A percentile compares a stretch with the other conserved stretches of the same genome.
phyloP scores from a whole-genome alignment of 148 eudicot species.

The Mesembryanthemum crystallinum region DNA sequence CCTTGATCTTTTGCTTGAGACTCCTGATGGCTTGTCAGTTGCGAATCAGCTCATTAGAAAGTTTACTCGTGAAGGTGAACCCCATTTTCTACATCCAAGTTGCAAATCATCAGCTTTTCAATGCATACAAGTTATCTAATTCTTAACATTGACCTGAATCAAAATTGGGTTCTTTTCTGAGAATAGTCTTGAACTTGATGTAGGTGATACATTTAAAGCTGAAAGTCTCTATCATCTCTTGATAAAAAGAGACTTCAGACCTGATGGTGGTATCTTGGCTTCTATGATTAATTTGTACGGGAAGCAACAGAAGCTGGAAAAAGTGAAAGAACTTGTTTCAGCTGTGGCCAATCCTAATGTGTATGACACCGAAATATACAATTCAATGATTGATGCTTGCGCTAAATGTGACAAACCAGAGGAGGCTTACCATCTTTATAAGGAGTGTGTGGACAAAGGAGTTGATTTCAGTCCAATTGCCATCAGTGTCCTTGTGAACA shows the following conservation, averaged over 20 bases:
- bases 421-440: slow-evolving; percentile 59
- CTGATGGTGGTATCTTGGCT: slow-evolving; percentile 50
- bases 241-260: slow-evolving; percentile 44
- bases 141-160: background rate
- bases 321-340: slow-evolving; percentile 47
- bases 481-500: slow-evolving; percentile 74
- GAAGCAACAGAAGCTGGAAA: slow-evolving; percentile 49
- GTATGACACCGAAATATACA: slow-evolving; percentile 39
- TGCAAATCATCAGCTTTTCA: background rate
- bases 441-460: slow-evolving; percentile 43
- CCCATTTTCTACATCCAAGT: background rate
- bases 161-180: slow-evolving; percentile 1
- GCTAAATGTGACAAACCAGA: slow-evolving; percentile 46
- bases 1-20: slow-evolving; percentile 47
- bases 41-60: slow-evolving; percentile 57
- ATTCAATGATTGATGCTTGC: slow-evolving; percentile 56
- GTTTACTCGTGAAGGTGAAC: slow-evolving; percentile 54
- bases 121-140: background rate
- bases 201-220: slow-evolving; percentile 56
- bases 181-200: slow-evolving; percentile 7
- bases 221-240: slow-evolving; percentile 49
- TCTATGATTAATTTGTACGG: slow-evolving; percentile 62
- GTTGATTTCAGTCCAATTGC: slow-evolving; percentile 57
- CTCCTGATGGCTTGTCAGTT: slow-evolving; percentile 51
- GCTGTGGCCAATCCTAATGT: slow-evolving; percentile 30